Conservation (phyloP, 768 basidiomycete species). For the Russula griseocarnosa region DNA sequence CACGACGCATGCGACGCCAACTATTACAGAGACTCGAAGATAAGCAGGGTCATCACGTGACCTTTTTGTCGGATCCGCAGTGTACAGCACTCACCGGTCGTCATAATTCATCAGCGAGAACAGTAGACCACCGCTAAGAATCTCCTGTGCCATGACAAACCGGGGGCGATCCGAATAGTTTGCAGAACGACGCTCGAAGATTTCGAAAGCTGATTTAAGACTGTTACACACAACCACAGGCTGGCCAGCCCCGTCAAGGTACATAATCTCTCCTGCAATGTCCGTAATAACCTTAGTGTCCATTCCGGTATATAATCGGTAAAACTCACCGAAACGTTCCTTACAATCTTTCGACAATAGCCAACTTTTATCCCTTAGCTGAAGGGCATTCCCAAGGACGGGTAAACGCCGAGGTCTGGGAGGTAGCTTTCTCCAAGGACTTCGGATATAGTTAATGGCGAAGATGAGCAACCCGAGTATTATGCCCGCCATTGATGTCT, state of each 20-base stretch:
- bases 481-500: not conserved
- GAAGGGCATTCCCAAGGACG: conserved; percentile 10
- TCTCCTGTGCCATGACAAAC: conserved; percentile 13
- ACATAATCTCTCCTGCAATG: conserved; percentile 23
- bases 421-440: conserved; percentile 15
- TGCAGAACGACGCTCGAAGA: conserved; percentile 31
- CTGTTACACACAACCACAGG: conserved; percentile 32
- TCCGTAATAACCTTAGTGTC: not conserved
- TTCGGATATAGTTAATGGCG: not conserved
- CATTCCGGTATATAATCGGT: not conserved
- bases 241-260: conserved; percentile 25
- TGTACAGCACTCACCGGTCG: conserved; percentile 1
- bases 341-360: conserved; percentile 11
- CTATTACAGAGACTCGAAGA: too few species aligned
- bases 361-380: conserved; percentile 11
- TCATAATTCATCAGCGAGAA: conserved; percentile 1
- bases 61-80: too few species aligned
- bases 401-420: conserved; percentile 9
- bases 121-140: conserved; percentile 15
- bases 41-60: too few species aligned
- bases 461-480: not conserved
- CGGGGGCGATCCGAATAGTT: conserved; percentile 33
- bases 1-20: conserved; percentile 34
- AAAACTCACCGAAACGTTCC: conserved; percentile 5
- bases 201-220: conserved; percentile 29